Evolutionary conservation across 2,329 filamentous ascomycete genomes (phyloP).

Genomic region (Epichloe aotearoae): DNA sequence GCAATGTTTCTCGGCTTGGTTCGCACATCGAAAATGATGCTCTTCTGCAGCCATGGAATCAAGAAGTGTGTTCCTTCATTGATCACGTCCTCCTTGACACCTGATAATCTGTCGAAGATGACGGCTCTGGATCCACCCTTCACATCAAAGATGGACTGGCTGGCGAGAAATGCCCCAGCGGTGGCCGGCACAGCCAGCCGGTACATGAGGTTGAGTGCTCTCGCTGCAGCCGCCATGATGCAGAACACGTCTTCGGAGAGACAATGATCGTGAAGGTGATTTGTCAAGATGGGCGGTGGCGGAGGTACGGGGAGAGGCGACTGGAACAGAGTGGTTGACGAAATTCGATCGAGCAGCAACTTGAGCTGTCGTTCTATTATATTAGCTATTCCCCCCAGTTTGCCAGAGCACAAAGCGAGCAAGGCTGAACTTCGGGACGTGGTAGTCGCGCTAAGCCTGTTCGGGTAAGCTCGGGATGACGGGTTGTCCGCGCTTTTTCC

Average conservation of each 20-base stretch:
- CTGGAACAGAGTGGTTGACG: background rate
- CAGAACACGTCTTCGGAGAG: background rate
- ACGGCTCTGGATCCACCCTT: constrained; percentile 88
- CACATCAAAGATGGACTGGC: constrained; percentile 90
- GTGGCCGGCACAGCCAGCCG: constrained; percentile 61
- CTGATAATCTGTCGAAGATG: constrained; percentile 89
- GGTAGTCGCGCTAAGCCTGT: constrained; percentile 16
- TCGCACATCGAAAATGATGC: constrained; percentile 91
- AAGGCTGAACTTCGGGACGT: constrained; percentile 12
- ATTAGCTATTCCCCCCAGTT: background rate
- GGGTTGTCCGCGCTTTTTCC: constrained; percentile 13
- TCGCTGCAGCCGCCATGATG: constrained; percentile 39
- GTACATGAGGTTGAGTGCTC: constrained; percentile 49
- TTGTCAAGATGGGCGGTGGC: background rate
- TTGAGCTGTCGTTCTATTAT: background rate
- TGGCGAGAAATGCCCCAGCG: constrained; percentile 51
- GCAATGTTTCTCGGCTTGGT: constrained; percentile 96
- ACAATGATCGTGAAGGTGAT: background rate
- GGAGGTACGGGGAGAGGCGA: background rate
- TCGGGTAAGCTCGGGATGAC: constrained; percentile 21
- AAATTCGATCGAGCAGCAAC: background rate
- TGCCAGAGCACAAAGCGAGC: background rate
- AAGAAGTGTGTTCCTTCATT: constrained; percentile 97
- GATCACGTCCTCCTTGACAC: constrained; percentile 84
- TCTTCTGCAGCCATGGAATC: constrained; percentile 87